A percentile compares a stretch with the other conserved stretches of the same genome.
phyloP scores from a whole-genome alignment of 805 yeast genomes.

The Maudiozyma bulderi region DNA sequence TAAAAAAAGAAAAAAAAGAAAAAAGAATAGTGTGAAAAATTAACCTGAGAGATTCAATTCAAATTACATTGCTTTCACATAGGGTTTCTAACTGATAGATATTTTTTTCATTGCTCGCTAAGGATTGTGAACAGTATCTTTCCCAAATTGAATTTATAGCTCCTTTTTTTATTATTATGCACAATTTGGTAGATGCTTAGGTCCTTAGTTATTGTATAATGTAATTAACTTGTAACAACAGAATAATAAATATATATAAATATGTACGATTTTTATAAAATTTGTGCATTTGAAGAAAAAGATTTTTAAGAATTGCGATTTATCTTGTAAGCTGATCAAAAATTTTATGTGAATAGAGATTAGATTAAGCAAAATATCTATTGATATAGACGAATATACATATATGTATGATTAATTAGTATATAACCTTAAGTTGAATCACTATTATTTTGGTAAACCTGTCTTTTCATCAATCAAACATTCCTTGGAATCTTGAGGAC shows the following conservation, averaged over 20 bases:
- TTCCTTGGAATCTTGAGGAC: conserved; percentile 58
- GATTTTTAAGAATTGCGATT: neutral
- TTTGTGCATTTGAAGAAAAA: neutral
- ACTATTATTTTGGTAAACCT: conserved; percentile 47
- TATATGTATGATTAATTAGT: no score
- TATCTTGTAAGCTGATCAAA: no score
- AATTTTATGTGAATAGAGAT: no score
- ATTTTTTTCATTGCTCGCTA: neutral
- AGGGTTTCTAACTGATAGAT: neutral
- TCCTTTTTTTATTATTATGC: neutral
- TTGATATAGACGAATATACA: no score
- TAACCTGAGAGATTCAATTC: neutral
- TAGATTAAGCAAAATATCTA: no score
- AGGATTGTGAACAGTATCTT: neutral
- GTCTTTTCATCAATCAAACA: conserved; percentile 45
- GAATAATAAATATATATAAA: neutral
- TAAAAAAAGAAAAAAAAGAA: neutral
- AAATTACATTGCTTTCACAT: neutral
- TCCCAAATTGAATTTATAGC: neutral
- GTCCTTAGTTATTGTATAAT: neutral
- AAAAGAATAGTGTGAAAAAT: neutral
- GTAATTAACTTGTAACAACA: neutral
- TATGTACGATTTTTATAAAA: neutral
- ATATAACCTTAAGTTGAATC: neutral
- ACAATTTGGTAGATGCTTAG: neutral